phyloP scores from a whole-genome alignment of 1,284 basidiomycete species.

The Boletus sp. region DNA sequence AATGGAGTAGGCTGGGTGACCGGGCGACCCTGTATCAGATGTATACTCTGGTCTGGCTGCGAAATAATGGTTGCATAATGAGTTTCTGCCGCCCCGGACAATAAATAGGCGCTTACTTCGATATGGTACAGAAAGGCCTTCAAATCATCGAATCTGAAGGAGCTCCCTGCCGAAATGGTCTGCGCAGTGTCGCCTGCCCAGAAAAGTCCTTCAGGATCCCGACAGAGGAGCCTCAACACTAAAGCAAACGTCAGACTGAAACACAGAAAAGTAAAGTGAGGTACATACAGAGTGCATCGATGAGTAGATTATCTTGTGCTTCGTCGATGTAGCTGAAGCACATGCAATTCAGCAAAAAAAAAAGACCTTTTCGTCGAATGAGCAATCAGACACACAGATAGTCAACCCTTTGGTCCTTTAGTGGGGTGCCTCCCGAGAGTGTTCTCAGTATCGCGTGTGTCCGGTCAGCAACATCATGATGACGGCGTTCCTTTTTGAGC shows the following conservation, averaged over 20 bases:
- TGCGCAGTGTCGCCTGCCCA: constrained; percentile 82
- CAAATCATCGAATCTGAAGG: constrained; percentile 70
- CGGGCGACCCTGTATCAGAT: constrained; percentile 6
- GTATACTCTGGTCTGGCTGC: too few relatives aligned
- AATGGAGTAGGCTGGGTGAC: constrained; percentile 47
- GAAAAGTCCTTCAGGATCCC: constrained; percentile 65
- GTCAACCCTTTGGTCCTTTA: constrained; percentile 49
- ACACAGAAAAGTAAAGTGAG: background rate
- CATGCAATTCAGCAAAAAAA: constrained; percentile 4
- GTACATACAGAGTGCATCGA: constrained; percentile 58
- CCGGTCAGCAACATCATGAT: constrained; percentile 66
- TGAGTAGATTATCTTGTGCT: constrained; percentile 67
- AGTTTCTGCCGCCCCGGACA: too few relatives aligned
- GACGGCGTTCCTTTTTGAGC: constrained; percentile 43
- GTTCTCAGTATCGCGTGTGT: constrained; percentile 52
- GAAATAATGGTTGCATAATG: too few relatives aligned
- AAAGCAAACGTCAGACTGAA: background rate
- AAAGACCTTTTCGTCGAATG: background rate
- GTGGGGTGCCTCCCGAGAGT: constrained; percentile 30
- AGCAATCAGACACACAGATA: constrained; percentile 47
- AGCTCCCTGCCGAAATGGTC: constrained; percentile 69
- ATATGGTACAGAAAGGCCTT: constrained; percentile 62
- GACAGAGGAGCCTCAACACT: constrained; percentile 63
- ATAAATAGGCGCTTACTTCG: constrained; percentile 41
- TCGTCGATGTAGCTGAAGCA: constrained; percentile 65